A percentile compares a stretch with the other conserved stretches of the same genome.
These are phyloP conservation scores for Saccharomycopsis sp. DNA, from an alignment of 805 yeast species.

Conservation along the genomic window DNA sequence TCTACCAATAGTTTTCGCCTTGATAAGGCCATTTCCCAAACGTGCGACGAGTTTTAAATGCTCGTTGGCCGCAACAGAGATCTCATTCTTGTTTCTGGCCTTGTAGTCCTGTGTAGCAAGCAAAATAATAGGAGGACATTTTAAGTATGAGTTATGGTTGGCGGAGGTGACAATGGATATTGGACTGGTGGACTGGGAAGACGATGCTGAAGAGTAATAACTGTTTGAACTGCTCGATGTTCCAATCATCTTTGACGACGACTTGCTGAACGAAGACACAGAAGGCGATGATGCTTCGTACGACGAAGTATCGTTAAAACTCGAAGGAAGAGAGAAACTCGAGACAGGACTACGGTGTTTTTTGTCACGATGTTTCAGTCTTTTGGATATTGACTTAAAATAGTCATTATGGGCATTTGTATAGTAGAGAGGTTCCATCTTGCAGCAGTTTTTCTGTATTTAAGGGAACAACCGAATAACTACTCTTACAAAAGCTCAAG, in stretches of 20 bases:
- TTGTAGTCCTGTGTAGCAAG: conserved; percentile 41
- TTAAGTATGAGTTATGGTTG: neutral
- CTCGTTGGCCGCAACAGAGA: conserved; percentile 44
- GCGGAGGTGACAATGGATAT: neutral
- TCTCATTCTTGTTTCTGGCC: conserved; percentile 39
- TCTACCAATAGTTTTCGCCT: conserved; percentile 42
- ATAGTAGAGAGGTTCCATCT: conserved; percentile 19
- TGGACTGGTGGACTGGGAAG: neutral
- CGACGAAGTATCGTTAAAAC: conserved; percentile 1
- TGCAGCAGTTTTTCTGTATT: too few species aligned
- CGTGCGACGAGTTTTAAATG: conserved; percentile 43
- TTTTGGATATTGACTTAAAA: conserved; percentile 17
- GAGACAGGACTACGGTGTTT: conserved; percentile 11
- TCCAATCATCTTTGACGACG: neutral
- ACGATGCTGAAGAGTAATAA: neutral
- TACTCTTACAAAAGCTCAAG: too few species aligned
- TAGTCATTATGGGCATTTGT: conserved; percentile 20
- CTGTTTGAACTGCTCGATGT: neutral
- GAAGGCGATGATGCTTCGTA: neutral
- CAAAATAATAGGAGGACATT: conserved; percentile 28
- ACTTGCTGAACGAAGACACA: neutral
- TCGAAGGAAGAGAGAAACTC: conserved; percentile 15
- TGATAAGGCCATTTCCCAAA: conserved; percentile 47
- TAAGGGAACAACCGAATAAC: too few species aligned
- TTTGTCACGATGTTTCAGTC: conserved; percentile 14